These are phyloP conservation scores for Lumnitzera racemosa DNA, from an alignment of 345 rosid species.

Conservation along the genomic window DNA sequence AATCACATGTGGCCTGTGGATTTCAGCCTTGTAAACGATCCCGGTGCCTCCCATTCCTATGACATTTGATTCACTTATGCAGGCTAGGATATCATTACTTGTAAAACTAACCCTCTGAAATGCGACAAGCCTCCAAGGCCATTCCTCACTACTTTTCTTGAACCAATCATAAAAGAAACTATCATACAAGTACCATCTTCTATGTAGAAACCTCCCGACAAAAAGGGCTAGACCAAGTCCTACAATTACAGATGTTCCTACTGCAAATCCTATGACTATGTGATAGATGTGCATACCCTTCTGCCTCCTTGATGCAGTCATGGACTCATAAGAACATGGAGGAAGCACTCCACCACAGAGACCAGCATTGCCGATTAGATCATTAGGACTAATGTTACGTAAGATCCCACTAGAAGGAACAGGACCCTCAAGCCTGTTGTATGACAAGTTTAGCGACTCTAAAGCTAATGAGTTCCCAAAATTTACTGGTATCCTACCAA, in stretches of 20 bases:
- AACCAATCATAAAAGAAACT: conserved; percentile 45
- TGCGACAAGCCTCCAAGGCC: conserved; percentile 92
- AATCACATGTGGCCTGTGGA: conserved; percentile 41
- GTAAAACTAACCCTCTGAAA: conserved; percentile 77
- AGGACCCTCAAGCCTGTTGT: conserved; percentile 66
- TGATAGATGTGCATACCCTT: conserved; percentile 41
- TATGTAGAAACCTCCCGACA: conserved; percentile 47
- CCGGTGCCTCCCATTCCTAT: conserved; percentile 95
- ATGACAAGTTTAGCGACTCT: conserved; percentile 71
- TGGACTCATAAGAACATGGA: conserved; percentile 37
- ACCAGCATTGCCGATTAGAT: conserved; percentile 63
- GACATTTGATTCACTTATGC: conserved; percentile 72
- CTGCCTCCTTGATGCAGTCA: conserved; percentile 14
- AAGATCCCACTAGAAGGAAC: conserved; percentile 56
- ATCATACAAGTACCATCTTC: conserved; percentile 64
- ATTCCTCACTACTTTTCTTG: conserved; percentile 49
- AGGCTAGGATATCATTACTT: conserved; percentile 56
- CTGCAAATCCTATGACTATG: conserved; percentile 40
- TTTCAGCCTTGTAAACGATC: conserved; percentile 84
- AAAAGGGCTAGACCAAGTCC: conserved; percentile 43
- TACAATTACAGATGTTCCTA: conserved; percentile 42
- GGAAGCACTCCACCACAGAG: conserved; percentile 65
- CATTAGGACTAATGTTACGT: conserved; percentile 50
- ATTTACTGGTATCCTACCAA: conserved; percentile 52
- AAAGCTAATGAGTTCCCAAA: conserved; percentile 67